Evolutionary conservation across 1,284 basidiomycete genomes (phyloP).

Genomic region (Xerocomus nothofagi): DNA sequence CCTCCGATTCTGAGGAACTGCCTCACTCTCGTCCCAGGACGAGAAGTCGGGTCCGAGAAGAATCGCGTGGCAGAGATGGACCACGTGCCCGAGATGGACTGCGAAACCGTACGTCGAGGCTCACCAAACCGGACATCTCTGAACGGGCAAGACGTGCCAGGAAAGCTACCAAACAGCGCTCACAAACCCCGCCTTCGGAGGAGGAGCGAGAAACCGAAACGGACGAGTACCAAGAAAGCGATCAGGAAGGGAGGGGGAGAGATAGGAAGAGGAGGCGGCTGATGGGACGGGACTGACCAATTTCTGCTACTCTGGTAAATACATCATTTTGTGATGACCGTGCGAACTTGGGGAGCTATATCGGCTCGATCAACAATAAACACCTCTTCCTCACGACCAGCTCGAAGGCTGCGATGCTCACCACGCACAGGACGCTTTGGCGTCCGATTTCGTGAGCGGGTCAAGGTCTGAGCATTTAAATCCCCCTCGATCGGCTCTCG

Average conservation of each 20-base stretch:
- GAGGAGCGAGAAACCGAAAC: constrained; percentile 11
- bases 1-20: constrained; percentile 30
- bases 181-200: constrained; percentile 9
- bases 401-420: constrained; percentile 35
- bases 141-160: constrained; percentile 4
- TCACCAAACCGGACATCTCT: constrained; percentile 3
- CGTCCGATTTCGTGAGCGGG: constrained; percentile 32
- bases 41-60: constrained; percentile 26
- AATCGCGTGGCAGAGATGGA: constrained; percentile 13
- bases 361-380: neutral
- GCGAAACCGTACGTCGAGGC: constrained; percentile 12
- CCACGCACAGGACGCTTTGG: constrained; percentile 19
- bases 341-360: neutral
- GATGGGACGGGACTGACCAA: constrained; percentile 14
- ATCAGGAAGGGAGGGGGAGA: constrained; percentile 24
- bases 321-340: neutral
- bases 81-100: constrained; percentile 3
- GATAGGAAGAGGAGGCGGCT: constrained; percentile 33
- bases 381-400: constrained; percentile 22
- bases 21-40: constrained; percentile 24
- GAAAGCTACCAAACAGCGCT: constrained; percentile 2
- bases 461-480: constrained; percentile 37
- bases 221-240: constrained; percentile 14
- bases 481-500: constrained; percentile 36
- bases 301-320: neutral